These are phyloP conservation scores for Solanum hybrid DNA, from an alignment of 305 asterid genomes.

Conservation along the genomic window DNA sequence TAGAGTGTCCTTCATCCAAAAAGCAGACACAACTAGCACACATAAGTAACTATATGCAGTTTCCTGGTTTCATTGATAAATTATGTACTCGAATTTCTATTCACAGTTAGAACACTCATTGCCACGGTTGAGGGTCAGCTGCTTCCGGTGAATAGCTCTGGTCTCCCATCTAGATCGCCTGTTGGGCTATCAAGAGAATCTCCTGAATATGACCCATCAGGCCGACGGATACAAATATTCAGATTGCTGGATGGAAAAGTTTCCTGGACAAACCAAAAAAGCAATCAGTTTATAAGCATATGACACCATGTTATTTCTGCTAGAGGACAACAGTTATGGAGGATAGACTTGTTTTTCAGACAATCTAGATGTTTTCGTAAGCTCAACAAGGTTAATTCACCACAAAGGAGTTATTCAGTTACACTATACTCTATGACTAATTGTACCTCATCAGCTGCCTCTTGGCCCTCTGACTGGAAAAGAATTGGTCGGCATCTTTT, in stretches of 20 bases:
- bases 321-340: neutral
- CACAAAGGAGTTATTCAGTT: neutral
- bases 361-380: neutral
- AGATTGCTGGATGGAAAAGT: slow-evolving; percentile 53
- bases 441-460: slow-evolving; percentile 48
- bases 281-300: slow-evolving; percentile 4
- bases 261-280: slow-evolving; percentile 36
- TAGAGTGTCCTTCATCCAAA: slow-evolving; percentile 38
- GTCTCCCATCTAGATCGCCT: slow-evolving; percentile 37
- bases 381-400: neutral
- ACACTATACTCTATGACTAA: neutral
- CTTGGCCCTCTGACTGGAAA: slow-evolving; percentile 74
- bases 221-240: slow-evolving; percentile 63
- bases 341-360: neutral
- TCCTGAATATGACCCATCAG: slow-evolving; percentile 68
- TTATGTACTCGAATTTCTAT: slow-evolving; percentile 30
- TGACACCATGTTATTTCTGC: neutral
- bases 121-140: slow-evolving; percentile 9
- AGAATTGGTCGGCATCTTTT: slow-evolving; percentile 89
- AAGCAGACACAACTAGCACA: slow-evolving; percentile 27
- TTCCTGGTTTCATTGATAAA: slow-evolving; percentile 23
- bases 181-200: slow-evolving; percentile 69
- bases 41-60: slow-evolving; percentile 19
- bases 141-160: slow-evolving; percentile 16
- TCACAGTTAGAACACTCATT: slow-evolving; percentile 22